phyloP scores from a whole-genome alignment of 2,329 filamentous ascomycete genomes.

The Hortaea werneckii region DNA sequence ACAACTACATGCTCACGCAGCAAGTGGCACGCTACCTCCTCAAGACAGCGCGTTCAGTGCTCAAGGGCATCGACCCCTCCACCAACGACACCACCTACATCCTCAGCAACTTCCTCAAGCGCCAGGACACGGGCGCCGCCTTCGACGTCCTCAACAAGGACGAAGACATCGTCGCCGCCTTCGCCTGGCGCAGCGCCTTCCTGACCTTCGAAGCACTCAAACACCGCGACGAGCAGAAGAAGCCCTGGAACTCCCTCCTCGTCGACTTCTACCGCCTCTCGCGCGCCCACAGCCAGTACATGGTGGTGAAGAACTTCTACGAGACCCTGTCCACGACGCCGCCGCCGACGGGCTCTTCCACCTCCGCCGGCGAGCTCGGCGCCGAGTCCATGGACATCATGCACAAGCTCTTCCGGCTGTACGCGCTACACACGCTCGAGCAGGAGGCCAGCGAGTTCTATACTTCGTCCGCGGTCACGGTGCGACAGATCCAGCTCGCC shows the following conservation, averaged over 20 bases:
- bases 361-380: conserved; percentile 34
- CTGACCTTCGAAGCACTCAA: conserved; percentile 66
- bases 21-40: conserved; percentile 68
- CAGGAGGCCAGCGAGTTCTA: conserved; percentile 64
- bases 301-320: conserved; percentile 74
- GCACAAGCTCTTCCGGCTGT: conserved; percentile 57
- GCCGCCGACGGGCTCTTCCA: conserved; percentile 28
- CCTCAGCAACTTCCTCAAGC: conserved; percentile 52
- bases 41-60: conserved; percentile 61
- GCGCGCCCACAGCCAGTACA: conserved; percentile 66
- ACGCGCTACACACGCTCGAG: conserved; percentile 57
- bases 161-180: conserved; percentile 60
- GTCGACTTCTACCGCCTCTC: conserved; percentile 69
- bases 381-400: conserved; percentile 48
- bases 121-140: conserved; percentile 60
- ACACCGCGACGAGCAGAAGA: conserved; percentile 64
- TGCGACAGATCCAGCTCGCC: conserved; percentile 61
- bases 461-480: conserved; percentile 56
- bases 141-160: conserved; percentile 65
- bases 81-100: conserved; percentile 61
- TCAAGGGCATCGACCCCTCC: conserved; percentile 52
- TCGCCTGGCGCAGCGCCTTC: conserved; percentile 64
- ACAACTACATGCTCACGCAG: conserved; percentile 76
- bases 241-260: conserved; percentile 66
- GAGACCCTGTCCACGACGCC: conserved; percentile 49